Evolutionary conservation across 495 filamentous ascomycete genomes (phyloP), one percentile per base, ranked within the genome.

Genomic region (Pseudotulostoma volvatum): DNA sequence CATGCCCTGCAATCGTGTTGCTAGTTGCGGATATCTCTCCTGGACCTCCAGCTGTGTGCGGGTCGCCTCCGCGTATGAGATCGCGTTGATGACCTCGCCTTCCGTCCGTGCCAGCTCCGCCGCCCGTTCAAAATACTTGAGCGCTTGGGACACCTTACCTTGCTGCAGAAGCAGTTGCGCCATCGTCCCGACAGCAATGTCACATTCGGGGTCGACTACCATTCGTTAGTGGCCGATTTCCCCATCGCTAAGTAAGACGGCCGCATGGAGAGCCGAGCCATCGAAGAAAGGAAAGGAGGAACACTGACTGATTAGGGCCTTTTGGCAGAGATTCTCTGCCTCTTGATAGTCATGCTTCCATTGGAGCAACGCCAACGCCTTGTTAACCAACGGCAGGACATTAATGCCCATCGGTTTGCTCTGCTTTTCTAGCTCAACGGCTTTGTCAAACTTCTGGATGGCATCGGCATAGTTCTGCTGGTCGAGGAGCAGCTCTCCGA

Each of bases 151-250:
- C 28, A 96, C 92, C 64, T 94, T 93, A 51, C 88, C 88, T 63
- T 96, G 90, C 54, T 99, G 92, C 15, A 99, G 71, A 18, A 96
- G 75, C n/a, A 99, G 70, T 58, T 99, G 90, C 4, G 90, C 90
- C 90, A 99, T 96, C 32, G 90, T 99, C 32, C 92, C 90, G 15
- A 99, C 90, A 34, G 90, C 90, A 51, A 99, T 96, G 53, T 99
- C 90, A 54, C 90, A 96, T 56, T 99, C 90, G 21, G 92, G 90
- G 52, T 99, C 90, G 51, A 99, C 87, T 94, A 46, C n/a, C 44
- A 5, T 28, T 28, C 5, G 23, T 28, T 28, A 28, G 23, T 11
- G 23, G 23, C 11, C 23, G 11, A 28, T n/a, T n/a, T 31, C n/a
- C 13, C 11, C 9, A 9, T 53, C 36, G 41, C 34, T 57, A 36